phyloP scores from a whole-genome alignment of 495 filamentous ascomycete species.

The Pseudomonodictys pantanalensis region DNA sequence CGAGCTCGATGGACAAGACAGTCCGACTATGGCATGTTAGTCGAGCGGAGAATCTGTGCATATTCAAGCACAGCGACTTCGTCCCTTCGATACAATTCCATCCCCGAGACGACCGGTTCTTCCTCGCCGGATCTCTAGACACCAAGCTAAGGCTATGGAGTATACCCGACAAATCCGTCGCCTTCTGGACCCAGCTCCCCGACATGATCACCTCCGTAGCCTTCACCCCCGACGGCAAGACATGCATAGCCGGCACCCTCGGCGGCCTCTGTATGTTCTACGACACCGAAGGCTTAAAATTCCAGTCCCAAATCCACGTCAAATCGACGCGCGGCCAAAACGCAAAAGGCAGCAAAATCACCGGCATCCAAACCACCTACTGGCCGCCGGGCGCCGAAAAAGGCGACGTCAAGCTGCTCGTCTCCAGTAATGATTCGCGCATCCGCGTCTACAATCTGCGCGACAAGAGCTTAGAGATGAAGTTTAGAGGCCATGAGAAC shows the following conservation, averaged over 20 bases:
- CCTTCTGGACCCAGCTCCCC: constrained; percentile 75
- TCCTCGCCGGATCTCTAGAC: constrained; percentile 89
- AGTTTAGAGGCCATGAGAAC: constrained; percentile 92
- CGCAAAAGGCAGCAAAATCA: constrained; percentile 95
- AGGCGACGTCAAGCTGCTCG: constrained; percentile 76
- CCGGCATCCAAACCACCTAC: constrained; percentile 78
- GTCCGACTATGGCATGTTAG: constrained; percentile 92
- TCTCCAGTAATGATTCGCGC: constrained; percentile 94
- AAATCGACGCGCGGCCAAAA: constrained; percentile 87
- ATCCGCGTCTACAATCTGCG: constrained; percentile 86
- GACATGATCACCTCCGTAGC: constrained; percentile 92
- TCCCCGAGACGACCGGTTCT: constrained; percentile 92
- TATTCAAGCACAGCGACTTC: constrained; percentile 95
- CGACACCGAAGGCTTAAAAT: constrained; percentile 88
- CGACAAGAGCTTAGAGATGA: constrained; percentile 79
- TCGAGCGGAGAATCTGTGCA: constrained; percentile 81
- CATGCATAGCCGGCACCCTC: constrained; percentile 82
- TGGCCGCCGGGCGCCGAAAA: constrained; percentile 60
- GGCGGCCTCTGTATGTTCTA: constrained; percentile 88
- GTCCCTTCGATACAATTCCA: constrained; percentile 95
- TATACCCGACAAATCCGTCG: constrained; percentile 93
- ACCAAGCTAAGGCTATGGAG: constrained; percentile 93
- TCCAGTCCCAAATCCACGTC: constrained; percentile 80
- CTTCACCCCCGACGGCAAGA: constrained; percentile 89
- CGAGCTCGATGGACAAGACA: constrained; percentile 97